Evolutionary conservation across 140 eudicot species (phyloP), one percentile per base, ranked within the genome.

Genomic region (Ambrosia hybrid): DNA sequence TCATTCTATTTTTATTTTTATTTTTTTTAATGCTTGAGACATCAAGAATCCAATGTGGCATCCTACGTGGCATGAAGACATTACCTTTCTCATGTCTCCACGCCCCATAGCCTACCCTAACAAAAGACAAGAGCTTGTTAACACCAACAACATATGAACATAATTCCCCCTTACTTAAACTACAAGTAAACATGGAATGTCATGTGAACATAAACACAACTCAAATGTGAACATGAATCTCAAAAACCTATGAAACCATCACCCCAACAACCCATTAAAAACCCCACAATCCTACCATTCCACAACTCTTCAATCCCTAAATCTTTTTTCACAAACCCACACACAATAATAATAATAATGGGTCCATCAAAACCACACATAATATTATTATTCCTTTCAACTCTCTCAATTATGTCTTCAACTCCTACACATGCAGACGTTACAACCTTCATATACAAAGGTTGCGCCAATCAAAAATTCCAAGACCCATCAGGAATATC

Each of bases 391-490:
- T 17, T 53, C 43, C 33, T 61, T 46, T 3, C 65, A 17, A 34
- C 76, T 5, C 46, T 78, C 64, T 45, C 72, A 14, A 39, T 69
- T 36, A 63, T 11, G 21, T 51, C 78, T 57, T 49, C 77, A 10
- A 12, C 70, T 48, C 63, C 57, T 37, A 75, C 78, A 53, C 57
- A 78, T 1, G 73, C 85, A 36, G 87, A 81, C 57, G 37, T 84
- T 78, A 93, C 85, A 39, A 68, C 58, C 53, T 62, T 90, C 55
- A 51, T 93, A 13, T 93, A 73, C 89, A 93, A 83, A 84, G 97
- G 98, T 65, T 93, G 98, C 80, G 97, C 97, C 0, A 78, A 85
- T 78, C 93, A 87, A 17, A 83, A 79, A 11, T 87, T 93, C 69
- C 86, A 71, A 72, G 92, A 92, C 85, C 91, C 87, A 74, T 65